These are phyloP conservation scores for Nephromyces sp. DNA, from an alignment of 169 alveolate species.

Conservation along the genomic window DNA sequence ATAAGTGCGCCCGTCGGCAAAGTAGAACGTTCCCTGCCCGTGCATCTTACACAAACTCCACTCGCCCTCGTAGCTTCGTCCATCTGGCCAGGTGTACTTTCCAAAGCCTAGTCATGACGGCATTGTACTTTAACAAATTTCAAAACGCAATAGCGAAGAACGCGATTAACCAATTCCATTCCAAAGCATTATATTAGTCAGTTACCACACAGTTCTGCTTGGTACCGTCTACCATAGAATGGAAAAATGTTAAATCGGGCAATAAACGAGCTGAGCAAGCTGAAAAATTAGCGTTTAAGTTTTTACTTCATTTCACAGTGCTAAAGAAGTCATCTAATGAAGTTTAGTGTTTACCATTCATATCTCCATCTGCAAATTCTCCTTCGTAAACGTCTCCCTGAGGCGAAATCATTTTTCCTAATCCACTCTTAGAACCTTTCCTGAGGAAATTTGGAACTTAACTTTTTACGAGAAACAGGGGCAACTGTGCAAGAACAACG, in stretches of 20 bases:
- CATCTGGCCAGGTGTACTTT: slow-evolving; percentile 51
- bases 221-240: slow-evolving; percentile 22
- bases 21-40: slow-evolving; percentile 48
- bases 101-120: slow-evolving; percentile 57
- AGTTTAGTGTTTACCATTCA: slow-evolving; percentile 51
- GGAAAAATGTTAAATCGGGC: slow-evolving; percentile 43
- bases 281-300: slow-evolving; percentile 46
- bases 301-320: slow-evolving; percentile 39
- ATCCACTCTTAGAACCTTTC: slow-evolving; percentile 54
- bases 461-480: too few relatives aligned
- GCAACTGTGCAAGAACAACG: too few relatives aligned
- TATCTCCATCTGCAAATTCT: slow-evolving; percentile 45
- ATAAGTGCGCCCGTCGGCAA: slow-evolving; percentile 55
- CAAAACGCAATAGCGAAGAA: background rate
- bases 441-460: too few relatives aligned
- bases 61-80: slow-evolving; percentile 60
- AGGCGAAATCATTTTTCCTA: slow-evolving; percentile 58
- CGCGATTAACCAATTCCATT: too few relatives aligned
- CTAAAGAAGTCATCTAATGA: slow-evolving; percentile 41
- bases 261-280: slow-evolving; percentile 59
- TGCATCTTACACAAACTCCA: slow-evolving; percentile 54
- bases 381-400: slow-evolving; percentile 56
- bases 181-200: too few relatives aligned
- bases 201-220: slow-evolving; percentile 46
- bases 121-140: background rate